phyloP scores from a whole-genome alignment of 441 rosid species.

The Erysimum cheiri region DNA sequence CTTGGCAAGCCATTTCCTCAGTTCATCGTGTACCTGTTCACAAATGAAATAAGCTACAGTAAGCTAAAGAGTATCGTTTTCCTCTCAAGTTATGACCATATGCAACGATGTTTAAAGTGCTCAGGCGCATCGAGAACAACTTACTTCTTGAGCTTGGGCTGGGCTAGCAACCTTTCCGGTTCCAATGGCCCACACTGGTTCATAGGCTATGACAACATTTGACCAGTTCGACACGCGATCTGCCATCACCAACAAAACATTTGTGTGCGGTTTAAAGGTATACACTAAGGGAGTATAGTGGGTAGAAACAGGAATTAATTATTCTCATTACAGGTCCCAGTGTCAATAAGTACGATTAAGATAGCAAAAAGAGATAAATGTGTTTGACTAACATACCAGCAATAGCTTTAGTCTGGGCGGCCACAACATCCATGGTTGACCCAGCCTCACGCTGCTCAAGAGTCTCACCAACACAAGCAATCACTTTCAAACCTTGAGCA shows the following conservation, averaged over 20 bases:
- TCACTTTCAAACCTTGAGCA: constrained; percentile 70
- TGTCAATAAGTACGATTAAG: constrained; percentile 2
- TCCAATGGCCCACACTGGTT: constrained; percentile 86
- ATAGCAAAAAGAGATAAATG: not conserved
- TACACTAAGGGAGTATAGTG: not conserved
- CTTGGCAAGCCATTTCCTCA: constrained; percentile 69
- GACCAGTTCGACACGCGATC: constrained; percentile 55
- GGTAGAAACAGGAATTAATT: not conserved
- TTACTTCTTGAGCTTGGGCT: constrained; percentile 79
- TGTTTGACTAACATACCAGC: constrained; percentile 49
- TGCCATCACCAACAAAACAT: constrained; percentile 33
- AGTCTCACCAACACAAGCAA: constrained; percentile 84
- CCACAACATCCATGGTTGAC: constrained; percentile 67
- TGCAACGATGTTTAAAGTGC: not conserved
- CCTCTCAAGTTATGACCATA: not conserved
- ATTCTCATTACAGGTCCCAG: not conserved
- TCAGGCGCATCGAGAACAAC: constrained; percentile 21
- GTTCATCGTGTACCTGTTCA: constrained; percentile 63
- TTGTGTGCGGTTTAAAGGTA: not conserved
- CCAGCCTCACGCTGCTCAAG: constrained; percentile 78
- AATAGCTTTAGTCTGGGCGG: constrained; percentile 79
- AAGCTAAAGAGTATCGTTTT: not conserved
- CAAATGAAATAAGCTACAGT: not conserved
- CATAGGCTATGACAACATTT: constrained; percentile 70
- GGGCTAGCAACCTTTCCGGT: constrained; percentile 81